Evolutionary conservation across 495 filamentous ascomycete genomes (phyloP).

Genomic region (Hypomontagnella submonticulosa): DNA sequence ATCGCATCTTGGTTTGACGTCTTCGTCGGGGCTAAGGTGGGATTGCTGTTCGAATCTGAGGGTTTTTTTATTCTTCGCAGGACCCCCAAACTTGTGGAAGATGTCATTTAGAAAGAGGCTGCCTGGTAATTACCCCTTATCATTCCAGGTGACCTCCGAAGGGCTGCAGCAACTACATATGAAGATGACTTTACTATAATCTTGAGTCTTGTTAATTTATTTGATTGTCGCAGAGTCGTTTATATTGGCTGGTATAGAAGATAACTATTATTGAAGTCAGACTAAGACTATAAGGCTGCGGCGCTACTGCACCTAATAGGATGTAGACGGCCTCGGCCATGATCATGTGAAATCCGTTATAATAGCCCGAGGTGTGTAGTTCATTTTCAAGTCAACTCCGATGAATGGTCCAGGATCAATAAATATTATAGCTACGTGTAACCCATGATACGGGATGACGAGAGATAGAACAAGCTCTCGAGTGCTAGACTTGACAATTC

Average conservation of each 20-base stretch:
- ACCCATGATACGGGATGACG: slow-evolving; percentile 32
- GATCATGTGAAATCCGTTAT: slow-evolving; percentile 40
- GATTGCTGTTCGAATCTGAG: slow-evolving; percentile 23
- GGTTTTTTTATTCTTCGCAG: slow-evolving; percentile 29
- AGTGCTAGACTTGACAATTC: slow-evolving; percentile 25
- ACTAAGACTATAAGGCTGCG: slow-evolving; percentile 37
- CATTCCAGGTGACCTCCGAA: slow-evolving; percentile 30
- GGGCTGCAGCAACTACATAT: slow-evolving; percentile 25
- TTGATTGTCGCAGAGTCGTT: slow-evolving; percentile 25
- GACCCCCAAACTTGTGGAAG: slow-evolving; percentile 32
- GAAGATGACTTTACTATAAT: slow-evolving; percentile 32
- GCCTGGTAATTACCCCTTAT: slow-evolving; percentile 33
- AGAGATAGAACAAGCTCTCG: slow-evolving; percentile 27
- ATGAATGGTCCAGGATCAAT: slow-evolving; percentile 35
- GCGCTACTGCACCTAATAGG: slow-evolving; percentile 41
- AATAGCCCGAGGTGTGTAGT: slow-evolving; percentile 42
- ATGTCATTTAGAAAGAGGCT: slow-evolving; percentile 32
- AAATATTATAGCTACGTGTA: slow-evolving; percentile 28
- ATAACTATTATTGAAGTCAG: slow-evolving; percentile 33
- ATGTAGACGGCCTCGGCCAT: slow-evolving; percentile 21
- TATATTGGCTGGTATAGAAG: slow-evolving; percentile 29
- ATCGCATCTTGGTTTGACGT: slow-evolving; percentile 25
- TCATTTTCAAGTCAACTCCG: slow-evolving; percentile 36
- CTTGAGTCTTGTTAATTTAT: slow-evolving; percentile 39
- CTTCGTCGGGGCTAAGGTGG: slow-evolving; percentile 24